Evolutionary conservation across 129 eudicot genomes (phyloP).

Genomic region (Saposhnikovia divaricata): DNA sequence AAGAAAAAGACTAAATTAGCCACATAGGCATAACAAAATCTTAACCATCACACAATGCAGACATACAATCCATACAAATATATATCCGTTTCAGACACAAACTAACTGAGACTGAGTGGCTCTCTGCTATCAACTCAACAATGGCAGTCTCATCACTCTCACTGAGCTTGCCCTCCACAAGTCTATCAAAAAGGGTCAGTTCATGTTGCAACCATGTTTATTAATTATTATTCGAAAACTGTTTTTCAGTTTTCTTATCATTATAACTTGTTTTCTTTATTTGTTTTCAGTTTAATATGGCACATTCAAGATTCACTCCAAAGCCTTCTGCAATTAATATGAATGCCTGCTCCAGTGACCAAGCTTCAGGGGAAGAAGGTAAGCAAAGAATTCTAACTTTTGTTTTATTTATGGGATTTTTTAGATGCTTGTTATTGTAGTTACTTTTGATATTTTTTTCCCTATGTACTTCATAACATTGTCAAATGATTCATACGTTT

Average conservation of each 20-base stretch:
- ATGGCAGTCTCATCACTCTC: conserved; percentile 71
- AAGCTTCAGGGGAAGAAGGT: conserved; percentile 32
- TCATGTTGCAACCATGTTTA: neutral
- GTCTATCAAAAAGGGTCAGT: conserved; percentile 40
- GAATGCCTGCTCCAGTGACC: conserved; percentile 32
- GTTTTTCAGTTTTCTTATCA: neutral
- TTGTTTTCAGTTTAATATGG: conserved; percentile 32
- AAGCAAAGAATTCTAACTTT: conserved; percentile 9
- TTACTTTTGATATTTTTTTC: neutral
- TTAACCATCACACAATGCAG: conserved; percentile 8
- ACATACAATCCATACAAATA: conserved; percentile 16
- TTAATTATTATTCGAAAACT: neutral
- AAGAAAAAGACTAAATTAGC: neutral
- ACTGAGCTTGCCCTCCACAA: conserved; percentile 30
- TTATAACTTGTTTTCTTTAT: neutral
- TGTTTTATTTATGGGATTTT: neutral
- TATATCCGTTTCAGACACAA: conserved; percentile 8
- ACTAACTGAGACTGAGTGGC: conserved; percentile 13
- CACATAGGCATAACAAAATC: conserved; percentile 5
- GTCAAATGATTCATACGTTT: neutral
- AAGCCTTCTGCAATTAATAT: conserved; percentile 27
- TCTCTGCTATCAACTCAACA: conserved; percentile 17
- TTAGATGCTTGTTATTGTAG: neutral
- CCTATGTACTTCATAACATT: neutral
- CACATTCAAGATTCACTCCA: conserved; percentile 2